Percentiles rank a stretch among this genome's conserved stretches.
Evolutionary conservation across 2,329 filamentous ascomycete genomes (phyloP).

Genomic region (Monilinia fructigena): DNA sequence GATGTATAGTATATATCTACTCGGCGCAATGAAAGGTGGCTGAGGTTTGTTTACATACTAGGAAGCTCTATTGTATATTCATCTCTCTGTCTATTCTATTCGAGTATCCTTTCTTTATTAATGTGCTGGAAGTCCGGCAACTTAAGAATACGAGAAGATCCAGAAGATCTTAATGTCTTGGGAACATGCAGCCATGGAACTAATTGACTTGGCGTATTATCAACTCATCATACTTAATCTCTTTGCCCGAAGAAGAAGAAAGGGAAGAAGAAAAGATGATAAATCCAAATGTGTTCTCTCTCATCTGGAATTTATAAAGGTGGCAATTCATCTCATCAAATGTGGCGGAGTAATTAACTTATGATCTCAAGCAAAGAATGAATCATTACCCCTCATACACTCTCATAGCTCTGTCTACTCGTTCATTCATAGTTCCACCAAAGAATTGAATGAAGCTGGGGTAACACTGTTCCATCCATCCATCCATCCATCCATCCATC

Average conservation of each 20-base stretch:
- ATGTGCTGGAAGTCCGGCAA: slow-evolving; percentile 6
- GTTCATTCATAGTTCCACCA: too few species aligned
- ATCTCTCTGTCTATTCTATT: too few species aligned
- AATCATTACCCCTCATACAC: not conserved
- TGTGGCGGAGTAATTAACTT: slow-evolving; percentile 7
- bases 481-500: not conserved
- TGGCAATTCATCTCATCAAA: not conserved
- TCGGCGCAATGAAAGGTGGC: not conserved
- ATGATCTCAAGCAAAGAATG: slow-evolving; percentile 3
- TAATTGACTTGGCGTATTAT: slow-evolving; percentile 13
- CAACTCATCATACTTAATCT: not conserved
- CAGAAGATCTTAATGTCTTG: slow-evolving; percentile 1
- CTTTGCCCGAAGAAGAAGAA: not conserved
- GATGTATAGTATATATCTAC: too few species aligned
- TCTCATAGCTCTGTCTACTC: not conserved
- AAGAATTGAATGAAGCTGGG: slow-evolving; percentile 4
- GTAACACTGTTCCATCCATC: not conserved
- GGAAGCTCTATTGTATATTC: not conserved
- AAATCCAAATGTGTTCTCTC: not conserved
- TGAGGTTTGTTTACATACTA: slow-evolving; percentile 9
- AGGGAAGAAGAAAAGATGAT: too few species aligned
- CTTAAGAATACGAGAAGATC: slow-evolving; percentile 10
- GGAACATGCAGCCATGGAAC: not conserved
- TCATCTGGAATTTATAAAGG: not conserved
- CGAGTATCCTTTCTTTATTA: too few species aligned